Evolutionary conservation across 2,329 filamentous ascomycete species (phyloP).

Genomic region (Cladosporium sp.): DNA sequence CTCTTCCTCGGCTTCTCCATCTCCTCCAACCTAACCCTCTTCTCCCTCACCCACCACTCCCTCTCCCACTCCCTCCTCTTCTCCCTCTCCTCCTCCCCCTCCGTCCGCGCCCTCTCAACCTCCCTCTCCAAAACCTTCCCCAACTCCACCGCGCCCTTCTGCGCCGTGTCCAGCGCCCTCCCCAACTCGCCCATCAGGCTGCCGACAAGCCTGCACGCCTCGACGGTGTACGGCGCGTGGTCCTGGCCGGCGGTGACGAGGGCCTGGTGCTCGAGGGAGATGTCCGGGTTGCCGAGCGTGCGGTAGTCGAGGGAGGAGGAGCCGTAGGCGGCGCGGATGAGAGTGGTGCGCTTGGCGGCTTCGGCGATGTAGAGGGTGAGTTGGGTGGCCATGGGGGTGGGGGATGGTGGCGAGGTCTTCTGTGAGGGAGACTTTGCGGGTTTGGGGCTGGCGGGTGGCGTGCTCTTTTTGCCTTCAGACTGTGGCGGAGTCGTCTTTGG

Average conservation of each 20-base stretch:
- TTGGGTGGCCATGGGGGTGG: too few relatives aligned
- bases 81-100: background rate
- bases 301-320: background rate
- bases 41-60: background rate
- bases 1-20: background rate
- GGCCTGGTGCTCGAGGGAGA: background rate
- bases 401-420: too few relatives aligned
- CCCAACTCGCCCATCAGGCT: background rate
- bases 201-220: background rate
- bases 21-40: background rate
- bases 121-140: background rate
- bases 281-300: background rate
- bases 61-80: background rate
- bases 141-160: background rate
- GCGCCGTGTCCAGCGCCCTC: background rate
- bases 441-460: too few relatives aligned
- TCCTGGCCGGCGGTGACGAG: background rate
- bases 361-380: background rate
- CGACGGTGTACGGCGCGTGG: background rate
- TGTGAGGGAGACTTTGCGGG: too few relatives aligned
- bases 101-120: background rate
- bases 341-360: background rate
- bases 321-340: background rate
- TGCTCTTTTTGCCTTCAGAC: too few relatives aligned
- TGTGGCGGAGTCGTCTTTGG: too few relatives aligned